Base-by-base conservation (phyloP, 345 rosid species). In the Cardamine occulta region DNA sequence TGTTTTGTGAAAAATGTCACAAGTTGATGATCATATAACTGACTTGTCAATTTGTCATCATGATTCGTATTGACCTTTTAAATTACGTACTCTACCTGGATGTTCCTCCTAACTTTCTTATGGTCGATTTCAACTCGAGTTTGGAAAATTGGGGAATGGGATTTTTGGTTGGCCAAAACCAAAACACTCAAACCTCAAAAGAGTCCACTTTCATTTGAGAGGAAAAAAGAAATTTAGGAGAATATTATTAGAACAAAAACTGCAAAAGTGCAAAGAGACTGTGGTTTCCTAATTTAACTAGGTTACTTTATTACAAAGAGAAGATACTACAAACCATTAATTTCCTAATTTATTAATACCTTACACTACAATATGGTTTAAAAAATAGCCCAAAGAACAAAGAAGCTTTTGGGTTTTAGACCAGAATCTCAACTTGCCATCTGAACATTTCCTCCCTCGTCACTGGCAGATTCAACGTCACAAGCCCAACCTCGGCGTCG, bases 391-490 rank as follows among this genome's bases (percentile, higher is more conserved):
- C 65, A 31, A 44, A 54, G 17, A 13, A 57, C 17, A 26, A 13
- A 26, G 15, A 29, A 60, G 56, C 47, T n/a, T 28, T 52, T 18
- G 57, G 35, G 35, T 18, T 5, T 5, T 80, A 90, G 66, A 95
- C 85, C 71, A 80, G 82, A 60, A 92, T 86, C 84, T 89, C 88
- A 18, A 95, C 78, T 5, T 74, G 80, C 99, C 99, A 95, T 83
- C 88, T 84, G 80, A 88, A 87, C 97, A 90, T 89, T 67, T 92
- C 98, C 74, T 87, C 89, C 48, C 13, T 80, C 0, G 91, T 83
- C 13, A 82, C 83, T 0, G 97, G 97, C 9, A 95, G 82, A 39
- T 51, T 74, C 78, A 86, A 42, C 6, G 86, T 87, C 74, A 89
- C 80, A 40, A 95, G 83, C 12, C 98, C 97, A 1, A 76, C 80